Base-by-base conservation (phyloP, 2,329 filamentous ascomycete species). In the Paecilomyces dactylethromorphus region DNA sequence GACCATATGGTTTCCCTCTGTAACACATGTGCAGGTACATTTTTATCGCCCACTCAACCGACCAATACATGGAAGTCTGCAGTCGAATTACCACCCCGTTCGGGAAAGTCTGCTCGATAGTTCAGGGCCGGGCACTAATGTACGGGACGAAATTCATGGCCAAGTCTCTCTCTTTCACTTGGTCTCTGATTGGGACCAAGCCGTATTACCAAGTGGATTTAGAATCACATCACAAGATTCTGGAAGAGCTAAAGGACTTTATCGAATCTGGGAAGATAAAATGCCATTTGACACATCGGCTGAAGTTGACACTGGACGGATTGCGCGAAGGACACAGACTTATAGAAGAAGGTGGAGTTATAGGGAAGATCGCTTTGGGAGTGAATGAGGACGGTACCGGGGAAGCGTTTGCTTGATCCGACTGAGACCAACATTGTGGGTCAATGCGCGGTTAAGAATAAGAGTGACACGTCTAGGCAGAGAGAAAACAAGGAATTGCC, bases 61-160 rank as follows among this genome's bases (percentile, higher is more conserved):
- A 75, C 53, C 70, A 75, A 55, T 80, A 80, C 62, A 65, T 79
- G 51, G 63, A 56, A 3, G 70, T 73, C 11, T 68, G 73, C 2
- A 72, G 70, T 1, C 69, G 73, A 24, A 67, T 79, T n/a, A 71
- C 72, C 45, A 74, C 72, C 15, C 76, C 77, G 1, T 78, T 79
- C 49, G 76, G 75, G 8, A 79, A 78, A 63, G 72, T 78, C 6
- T 78, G 76, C 68, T 76, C 72, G 12, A 79, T 80, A 57, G 76
- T 80, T 13, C 77, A 81, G 64, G 73, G 72, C 7, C 62, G 71
- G 52, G 72, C 77, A 29, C 71, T 71, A 24, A 75, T 79, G 73
- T 79, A 80, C 60, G 77, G 76, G 2, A 76, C 76, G 2, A 70
- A 77, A 64, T 79, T 77, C 65, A 77, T 79, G 76, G 71, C 75